Base-by-base conservation (phyloP, 2,329 filamentous ascomycete genomes). In the Calonectria henricotiae region DNA sequence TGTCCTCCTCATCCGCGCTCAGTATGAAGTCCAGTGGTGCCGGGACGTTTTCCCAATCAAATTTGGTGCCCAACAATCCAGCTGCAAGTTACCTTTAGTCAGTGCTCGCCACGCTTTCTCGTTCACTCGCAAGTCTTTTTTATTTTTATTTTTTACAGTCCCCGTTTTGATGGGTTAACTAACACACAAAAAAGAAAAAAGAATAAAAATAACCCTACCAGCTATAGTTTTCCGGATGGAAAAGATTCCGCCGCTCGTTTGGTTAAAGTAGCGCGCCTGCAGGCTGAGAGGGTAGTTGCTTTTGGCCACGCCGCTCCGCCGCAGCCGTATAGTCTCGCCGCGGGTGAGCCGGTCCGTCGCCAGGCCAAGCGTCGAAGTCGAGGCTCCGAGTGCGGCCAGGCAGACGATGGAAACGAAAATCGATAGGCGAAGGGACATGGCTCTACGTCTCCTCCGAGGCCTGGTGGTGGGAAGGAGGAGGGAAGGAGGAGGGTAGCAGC, bases 231-330 rank as follows among this genome's bases (percentile, higher is more conserved):
- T 62, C 12, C 58, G 58, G 27, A 67, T 62, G n/a, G 58, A 67
- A 35, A 67, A 62, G n/a, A 67, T 49, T 17, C 65, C 65, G 5
- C 41, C 37, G 27, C 20, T 32, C 7, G 55, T 67, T 2, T 67
- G 46, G 46, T 67, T 67, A 20, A 67, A 67, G 65, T 62, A 67
- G 13, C 65, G 55, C 35, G 65, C 65, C 46, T 67, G 55, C 35
- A 67, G 58, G n/a, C 46, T 46, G n/a, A 67, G 65, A 49, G 65
- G 65, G 58, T 67, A 67, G 17, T 46, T 27, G 8, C 44, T 8
- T 13, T 55, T 37, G n/a, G 58, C 61, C n/a, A 67, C 65, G 55
- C 58, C 58, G 27, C 35, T 46, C 65, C 65, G 62, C 11, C 35
- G 44, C n/a, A 67, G 58, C 17, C 27, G 25, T 2, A 62, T 47